These are phyloP conservation scores for Neotropicomus parvogracilis DNA, from an alignment of 1,284 basidiomycete genomes.

Conservation along the genomic window DNA sequence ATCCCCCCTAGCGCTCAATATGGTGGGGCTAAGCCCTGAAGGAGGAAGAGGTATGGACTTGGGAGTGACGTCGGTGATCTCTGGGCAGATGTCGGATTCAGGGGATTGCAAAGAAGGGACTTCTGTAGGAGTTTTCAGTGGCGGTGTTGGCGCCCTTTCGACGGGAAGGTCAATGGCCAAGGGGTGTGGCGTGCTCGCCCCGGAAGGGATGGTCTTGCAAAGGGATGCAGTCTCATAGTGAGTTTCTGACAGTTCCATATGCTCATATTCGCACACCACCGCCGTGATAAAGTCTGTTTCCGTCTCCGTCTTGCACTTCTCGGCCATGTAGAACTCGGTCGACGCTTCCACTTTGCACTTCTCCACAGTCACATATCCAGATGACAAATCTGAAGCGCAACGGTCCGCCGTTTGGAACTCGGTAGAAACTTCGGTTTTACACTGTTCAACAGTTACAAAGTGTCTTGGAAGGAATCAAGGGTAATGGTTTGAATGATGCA, in stretches of 20 bases:
- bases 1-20: constrained; percentile 24
- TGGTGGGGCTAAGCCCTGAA: constrained; percentile 36
- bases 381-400: constrained; percentile 34
- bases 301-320: constrained; percentile 47
- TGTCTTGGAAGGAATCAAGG: constrained; percentile 53
- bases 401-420: constrained; percentile 48
- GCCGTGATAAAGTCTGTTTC: constrained; percentile 51
- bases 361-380: constrained; percentile 48
- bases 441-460: constrained; percentile 51
- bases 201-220: constrained; percentile 38
- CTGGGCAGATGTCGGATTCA: constrained; percentile 24
- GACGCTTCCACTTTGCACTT: constrained; percentile 45
- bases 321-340: constrained; percentile 15
- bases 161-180: constrained; percentile 26
- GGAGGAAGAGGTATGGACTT: constrained; percentile 40
- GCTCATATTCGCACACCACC: constrained; percentile 44
- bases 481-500: constrained; percentile 42
- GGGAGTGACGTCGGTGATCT: constrained; percentile 32
- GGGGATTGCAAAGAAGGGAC: constrained; percentile 30
- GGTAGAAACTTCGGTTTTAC: constrained; percentile 41
- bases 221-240: constrained; percentile 52
- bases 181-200: constrained; percentile 39
- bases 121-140: constrained; percentile 31
- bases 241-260: constrained; percentile 42
- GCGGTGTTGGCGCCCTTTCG: constrained; percentile 26